Percentiles rank a stretch among this genome's conserved stretches.
phyloP scores from a whole-genome alignment of 2,329 filamentous ascomycete genomes.

The Sclerotinia sclerotiorum region DNA sequence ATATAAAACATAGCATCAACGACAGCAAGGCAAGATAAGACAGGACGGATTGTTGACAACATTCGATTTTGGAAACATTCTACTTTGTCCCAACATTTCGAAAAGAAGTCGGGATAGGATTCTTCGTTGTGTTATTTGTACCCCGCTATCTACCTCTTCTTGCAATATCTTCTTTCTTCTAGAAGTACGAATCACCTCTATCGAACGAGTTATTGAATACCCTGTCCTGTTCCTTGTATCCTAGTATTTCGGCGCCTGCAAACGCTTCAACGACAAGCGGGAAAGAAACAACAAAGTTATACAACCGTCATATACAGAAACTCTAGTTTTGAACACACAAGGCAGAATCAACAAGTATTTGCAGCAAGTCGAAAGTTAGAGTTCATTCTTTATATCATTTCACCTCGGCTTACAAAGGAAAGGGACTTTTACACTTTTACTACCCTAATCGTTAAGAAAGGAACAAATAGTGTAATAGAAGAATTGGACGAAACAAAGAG shows the following conservation, averaged over 20 bases:
- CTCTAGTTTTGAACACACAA: background rate
- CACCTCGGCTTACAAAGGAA: background rate
- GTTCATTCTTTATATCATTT: background rate
- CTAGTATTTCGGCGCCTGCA: background rate
- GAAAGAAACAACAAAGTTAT: background rate
- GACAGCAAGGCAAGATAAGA: background rate
- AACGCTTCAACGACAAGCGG: background rate
- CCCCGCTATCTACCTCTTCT: background rate
- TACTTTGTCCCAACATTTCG: background rate
- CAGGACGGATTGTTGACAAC: background rate
- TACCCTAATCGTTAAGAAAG: background rate
- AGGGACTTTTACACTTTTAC: background rate
- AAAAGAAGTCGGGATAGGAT: background rate
- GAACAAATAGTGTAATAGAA: background rate
- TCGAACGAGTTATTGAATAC: background rate
- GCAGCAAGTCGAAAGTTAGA: background rate
- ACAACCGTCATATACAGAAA: too few species aligned
- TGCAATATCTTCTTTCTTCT: background rate
- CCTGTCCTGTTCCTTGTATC: background rate
- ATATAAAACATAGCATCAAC: background rate
- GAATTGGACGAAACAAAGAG: background rate
- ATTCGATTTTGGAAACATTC: background rate
- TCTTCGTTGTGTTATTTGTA: background rate
- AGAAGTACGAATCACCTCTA: background rate
- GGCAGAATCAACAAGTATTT: background rate